phyloP scores from a whole-genome alignment of 1,284 basidiomycete genomes.

The Agaricales sp. region DNA sequence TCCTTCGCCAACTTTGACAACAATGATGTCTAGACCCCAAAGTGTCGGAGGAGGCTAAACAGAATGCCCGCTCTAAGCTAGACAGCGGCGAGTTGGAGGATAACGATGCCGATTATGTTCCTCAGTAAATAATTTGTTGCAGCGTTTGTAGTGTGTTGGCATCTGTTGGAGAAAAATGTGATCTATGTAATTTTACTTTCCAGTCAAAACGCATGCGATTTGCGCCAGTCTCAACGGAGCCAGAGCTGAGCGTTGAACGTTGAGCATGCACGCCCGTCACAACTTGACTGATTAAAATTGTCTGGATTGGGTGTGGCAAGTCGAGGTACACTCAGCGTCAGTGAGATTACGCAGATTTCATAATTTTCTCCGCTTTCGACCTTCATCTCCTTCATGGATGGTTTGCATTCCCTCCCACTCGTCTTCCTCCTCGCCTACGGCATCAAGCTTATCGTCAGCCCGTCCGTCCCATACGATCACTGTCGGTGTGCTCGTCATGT shows the following conservation, averaged over 20 bases:
- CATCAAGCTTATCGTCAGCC: constrained; percentile 7
- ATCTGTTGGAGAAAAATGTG: too few species aligned
- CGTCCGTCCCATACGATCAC: constrained; percentile 45
- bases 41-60: constrained; percentile 36
- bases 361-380: neutral
- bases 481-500: constrained; percentile 57
- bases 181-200: too few species aligned
- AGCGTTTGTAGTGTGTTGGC: too few species aligned
- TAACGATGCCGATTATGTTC: neutral
- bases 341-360: too few species aligned
- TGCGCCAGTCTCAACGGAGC: too few species aligned
- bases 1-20: constrained; percentile 22
- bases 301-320: too few species aligned
- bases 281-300: too few species aligned
- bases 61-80: constrained; percentile 35
- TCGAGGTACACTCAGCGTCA: too few species aligned
- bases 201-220: too few species aligned
- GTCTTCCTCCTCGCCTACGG: constrained; percentile 14
- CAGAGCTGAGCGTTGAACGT: too few species aligned
- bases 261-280: too few species aligned
- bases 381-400: constrained; percentile 21
- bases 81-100: constrained; percentile 2
- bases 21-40: constrained; percentile 25
- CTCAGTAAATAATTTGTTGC: too few species aligned
- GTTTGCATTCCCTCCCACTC: constrained; percentile 44